Conservation (phyloP, 257 asterid genomes). For the Nicotiana benthamiana region DNA sequence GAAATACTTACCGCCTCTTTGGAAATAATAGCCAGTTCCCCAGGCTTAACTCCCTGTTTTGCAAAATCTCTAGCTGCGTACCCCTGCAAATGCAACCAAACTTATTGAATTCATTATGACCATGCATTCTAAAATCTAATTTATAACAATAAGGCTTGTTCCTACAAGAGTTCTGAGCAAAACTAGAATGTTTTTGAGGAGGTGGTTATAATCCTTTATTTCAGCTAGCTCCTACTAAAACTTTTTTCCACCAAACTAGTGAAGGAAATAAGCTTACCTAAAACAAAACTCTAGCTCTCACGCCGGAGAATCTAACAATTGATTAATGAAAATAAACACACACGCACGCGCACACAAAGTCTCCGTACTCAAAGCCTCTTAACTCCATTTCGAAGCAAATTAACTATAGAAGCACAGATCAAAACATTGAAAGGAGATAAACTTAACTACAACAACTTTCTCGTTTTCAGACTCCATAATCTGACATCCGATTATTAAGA, state of each 20-base stretch:
- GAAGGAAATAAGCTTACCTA: neutral
- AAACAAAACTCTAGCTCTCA: neutral
- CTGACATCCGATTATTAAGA: neutral
- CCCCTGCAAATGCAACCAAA: slow-evolving; percentile 46
- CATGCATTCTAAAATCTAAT: neutral
- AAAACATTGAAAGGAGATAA: neutral
- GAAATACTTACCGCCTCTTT: slow-evolving; percentile 74
- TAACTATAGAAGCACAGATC: neutral
- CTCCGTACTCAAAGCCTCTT: neutral
- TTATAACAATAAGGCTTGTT: neutral
- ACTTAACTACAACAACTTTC: neutral
- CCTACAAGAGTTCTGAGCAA: neutral
- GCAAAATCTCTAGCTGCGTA: slow-evolving; percentile 95
- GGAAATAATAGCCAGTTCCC: slow-evolving; percentile 85
- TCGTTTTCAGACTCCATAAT: neutral
- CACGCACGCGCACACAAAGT: neutral
- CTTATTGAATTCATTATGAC: neutral
- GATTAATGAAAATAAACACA: neutral
- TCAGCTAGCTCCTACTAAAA: neutral
- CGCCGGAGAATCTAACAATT: neutral
- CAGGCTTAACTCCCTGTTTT: slow-evolving; percentile 83
- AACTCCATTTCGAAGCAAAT: neutral
- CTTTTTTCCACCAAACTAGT: neutral
- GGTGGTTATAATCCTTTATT: neutral
- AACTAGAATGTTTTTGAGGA: neutral